These are phyloP conservation scores for Pseudogymnoascus sp. DNA, from an alignment of 2,329 filamentous ascomycete genomes.

Conservation along the genomic window DNA sequence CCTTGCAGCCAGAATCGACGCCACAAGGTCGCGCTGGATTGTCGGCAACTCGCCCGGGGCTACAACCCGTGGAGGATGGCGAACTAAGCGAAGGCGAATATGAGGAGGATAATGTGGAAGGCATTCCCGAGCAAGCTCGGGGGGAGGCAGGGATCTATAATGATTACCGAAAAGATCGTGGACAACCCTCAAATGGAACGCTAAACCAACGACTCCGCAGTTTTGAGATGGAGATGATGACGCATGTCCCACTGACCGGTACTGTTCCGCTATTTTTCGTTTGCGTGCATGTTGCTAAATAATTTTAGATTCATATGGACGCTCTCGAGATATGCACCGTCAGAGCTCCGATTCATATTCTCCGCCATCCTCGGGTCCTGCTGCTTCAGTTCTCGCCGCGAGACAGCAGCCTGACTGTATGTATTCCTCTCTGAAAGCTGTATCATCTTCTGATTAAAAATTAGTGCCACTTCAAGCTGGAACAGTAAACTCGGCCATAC, in stretches of 20 bases:
- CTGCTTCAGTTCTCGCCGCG: neutral
- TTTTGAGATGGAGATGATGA: neutral
- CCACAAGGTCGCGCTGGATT: neutral
- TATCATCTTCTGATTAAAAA: neutral
- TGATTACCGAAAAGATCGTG: neutral
- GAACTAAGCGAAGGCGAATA: conserved; percentile 66
- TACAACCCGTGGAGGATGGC: conserved; percentile 53
- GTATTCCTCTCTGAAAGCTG: neutral
- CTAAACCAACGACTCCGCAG: neutral
- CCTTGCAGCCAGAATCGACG: neutral
- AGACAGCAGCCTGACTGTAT: neutral
- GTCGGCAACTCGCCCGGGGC: conserved; percentile 5
- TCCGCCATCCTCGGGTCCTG: neutral
- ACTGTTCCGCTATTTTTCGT: neutral
- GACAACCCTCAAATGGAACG: neutral
- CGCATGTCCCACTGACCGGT: neutral
- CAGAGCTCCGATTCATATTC: conserved; percentile 5
- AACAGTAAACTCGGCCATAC: neutral
- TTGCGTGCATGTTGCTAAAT: conserved; percentile 2
- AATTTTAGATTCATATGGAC: neutral
- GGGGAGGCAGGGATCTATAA: neutral
- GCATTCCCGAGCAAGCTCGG: neutral
- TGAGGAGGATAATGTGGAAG: conserved; percentile 34
- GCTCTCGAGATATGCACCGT: neutral
- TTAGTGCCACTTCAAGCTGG: neutral